Percentiles rank a stretch among this genome's conserved stretches.
Conservation (phyloP, 164 flowering plant species). For the Magnolia officinalis region DNA sequence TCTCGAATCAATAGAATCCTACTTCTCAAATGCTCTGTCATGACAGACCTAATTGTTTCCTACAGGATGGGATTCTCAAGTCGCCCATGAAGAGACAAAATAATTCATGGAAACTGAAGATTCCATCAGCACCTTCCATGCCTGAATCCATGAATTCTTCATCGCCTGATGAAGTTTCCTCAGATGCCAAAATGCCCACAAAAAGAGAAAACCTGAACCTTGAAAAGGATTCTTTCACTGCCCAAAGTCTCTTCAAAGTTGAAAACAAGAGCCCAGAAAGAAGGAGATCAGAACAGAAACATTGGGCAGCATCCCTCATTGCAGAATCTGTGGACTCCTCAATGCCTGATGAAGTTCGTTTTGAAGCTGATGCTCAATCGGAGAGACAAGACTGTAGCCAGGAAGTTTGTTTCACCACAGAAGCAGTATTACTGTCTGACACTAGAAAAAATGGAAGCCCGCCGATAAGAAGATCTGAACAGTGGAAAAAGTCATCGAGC, state of each 20-base stretch:
- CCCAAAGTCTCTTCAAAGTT: not conserved
- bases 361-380: conserved; percentile 9
- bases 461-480: conserved; percentile 13
- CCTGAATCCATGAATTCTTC: conserved; percentile 27
- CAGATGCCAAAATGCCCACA: not conserved
- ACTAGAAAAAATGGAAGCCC: conserved; percentile 23
- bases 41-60: conserved; percentile 3
- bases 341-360: conserved; percentile 15
- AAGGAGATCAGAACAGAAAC: not conserved
- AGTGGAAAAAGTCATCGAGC: conserved; percentile 17
- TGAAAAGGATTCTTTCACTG: not conserved
- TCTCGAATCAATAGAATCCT: not conserved
- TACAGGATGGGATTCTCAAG: conserved; percentile 12
- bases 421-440: conserved; percentile 15
- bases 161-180: conserved; percentile 15
- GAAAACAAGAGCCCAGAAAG: conserved; percentile 14
- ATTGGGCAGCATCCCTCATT: conserved; percentile 7
- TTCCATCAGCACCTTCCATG: conserved; percentile 37
- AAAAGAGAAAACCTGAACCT: conserved; percentile 1
- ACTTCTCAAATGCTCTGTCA: not conserved
- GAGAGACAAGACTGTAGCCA: conserved; percentile 18
- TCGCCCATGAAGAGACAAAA: conserved; percentile 5
- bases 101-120: not conserved
- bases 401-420: conserved; percentile 6
- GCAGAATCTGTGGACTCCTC: conserved; percentile 23